Evolutionary conservation across 1,139 yeast genomes (phyloP).

Genomic region (Torulaspora pretoriensis): DNA sequence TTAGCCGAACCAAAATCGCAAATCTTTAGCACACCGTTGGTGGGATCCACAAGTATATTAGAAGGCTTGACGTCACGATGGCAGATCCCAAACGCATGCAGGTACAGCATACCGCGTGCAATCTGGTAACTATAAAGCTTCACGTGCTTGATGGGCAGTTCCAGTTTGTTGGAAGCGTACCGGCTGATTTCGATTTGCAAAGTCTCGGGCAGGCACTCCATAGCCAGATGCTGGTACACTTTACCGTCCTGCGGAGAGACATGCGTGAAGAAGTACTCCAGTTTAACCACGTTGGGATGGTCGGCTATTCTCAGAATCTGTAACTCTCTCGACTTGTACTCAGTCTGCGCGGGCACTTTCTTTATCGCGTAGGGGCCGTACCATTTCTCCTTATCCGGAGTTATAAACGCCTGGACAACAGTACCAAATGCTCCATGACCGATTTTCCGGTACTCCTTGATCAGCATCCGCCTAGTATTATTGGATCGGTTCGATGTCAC

Average conservation of each 20-base stretch:
- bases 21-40: constrained; percentile 59
- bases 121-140: constrained; percentile 76
- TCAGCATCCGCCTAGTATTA: constrained; percentile 55
- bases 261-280: constrained; percentile 66
- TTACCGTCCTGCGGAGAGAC: constrained; percentile 51
- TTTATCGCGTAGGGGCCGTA: constrained; percentile 79
- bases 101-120: constrained; percentile 75
- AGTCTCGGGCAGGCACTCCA: constrained; percentile 82
- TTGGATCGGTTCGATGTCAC: constrained; percentile 60
- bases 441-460: constrained; percentile 65
- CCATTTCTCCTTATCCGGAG: constrained; percentile 45
- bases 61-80: constrained; percentile 83
- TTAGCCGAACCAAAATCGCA: constrained; percentile 85
- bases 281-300: constrained; percentile 72
- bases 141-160: constrained; percentile 68
- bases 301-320: constrained; percentile 68
- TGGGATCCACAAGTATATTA: constrained; percentile 69
- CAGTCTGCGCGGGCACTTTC: constrained; percentile 81
- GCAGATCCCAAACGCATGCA: constrained; percentile 74
- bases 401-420: constrained; percentile 64
- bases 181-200: constrained; percentile 69
- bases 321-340: constrained; percentile 73
- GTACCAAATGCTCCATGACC: constrained; percentile 88
- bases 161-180: constrained; percentile 57
- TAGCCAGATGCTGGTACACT: constrained; percentile 71